phyloP scores from a whole-genome alignment of 2,329 filamentous ascomycete genomes.

The Leptographium flavum region DNA sequence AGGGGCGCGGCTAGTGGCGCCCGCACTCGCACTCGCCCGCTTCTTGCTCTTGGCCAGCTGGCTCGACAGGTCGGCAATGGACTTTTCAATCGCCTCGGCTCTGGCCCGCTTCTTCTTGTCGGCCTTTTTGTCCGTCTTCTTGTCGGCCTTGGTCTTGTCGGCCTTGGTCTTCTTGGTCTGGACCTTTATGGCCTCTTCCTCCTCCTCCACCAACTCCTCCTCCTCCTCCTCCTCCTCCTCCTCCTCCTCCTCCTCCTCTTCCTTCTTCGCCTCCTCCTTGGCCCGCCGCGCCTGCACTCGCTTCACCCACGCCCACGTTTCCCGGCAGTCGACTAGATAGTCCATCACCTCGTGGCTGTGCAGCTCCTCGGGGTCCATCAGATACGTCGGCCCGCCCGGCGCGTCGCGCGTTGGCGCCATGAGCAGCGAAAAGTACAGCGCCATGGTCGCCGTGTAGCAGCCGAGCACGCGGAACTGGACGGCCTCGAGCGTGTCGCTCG shows the following conservation, averaged over 20 bases:
- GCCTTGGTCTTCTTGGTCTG: neutral
- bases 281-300: conserved; percentile 32
- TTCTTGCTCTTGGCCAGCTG: conserved; percentile 39
- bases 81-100: conserved; percentile 51
- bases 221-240: neutral
- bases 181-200: neutral
- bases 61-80: conserved; percentile 53
- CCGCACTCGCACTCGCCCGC: neutral
- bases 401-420: conserved; percentile 59
- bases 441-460: conserved; percentile 73
- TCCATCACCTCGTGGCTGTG: conserved; percentile 88
- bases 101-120: conserved; percentile 23
- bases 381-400: conserved; percentile 31
- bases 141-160: conserved; percentile 14
- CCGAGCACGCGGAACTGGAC: conserved; percentile 69
- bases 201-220: neutral
- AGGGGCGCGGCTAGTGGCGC: too few species aligned
- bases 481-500: conserved; percentile 39
- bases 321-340: conserved; percentile 62
- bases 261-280: neutral
- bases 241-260: neutral
- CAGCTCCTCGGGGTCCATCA: conserved; percentile 63
- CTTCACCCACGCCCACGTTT: conserved; percentile 66
- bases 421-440: conserved; percentile 91
- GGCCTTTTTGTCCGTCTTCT: conserved; percentile 21